Conservation (phyloP, 441 rosid genomes). For the Bocquillonia castaneifolia region DNA sequence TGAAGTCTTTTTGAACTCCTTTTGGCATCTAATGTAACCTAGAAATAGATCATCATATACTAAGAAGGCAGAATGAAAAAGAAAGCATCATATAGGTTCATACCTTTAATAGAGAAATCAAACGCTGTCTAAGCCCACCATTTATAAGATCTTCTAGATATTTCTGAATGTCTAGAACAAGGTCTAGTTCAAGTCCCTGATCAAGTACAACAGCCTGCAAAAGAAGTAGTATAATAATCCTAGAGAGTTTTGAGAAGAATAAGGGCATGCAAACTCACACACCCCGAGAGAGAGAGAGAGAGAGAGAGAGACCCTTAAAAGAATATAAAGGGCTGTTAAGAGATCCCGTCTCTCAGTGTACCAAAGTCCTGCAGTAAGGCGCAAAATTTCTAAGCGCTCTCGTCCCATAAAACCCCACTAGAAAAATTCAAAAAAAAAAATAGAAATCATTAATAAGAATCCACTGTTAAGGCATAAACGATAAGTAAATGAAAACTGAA, state of each 20-base stretch:
- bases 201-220: slow-evolving; percentile 89
- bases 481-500: slow-evolving; percentile 9
- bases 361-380: slow-evolving; percentile 94
- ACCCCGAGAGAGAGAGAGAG: background rate
- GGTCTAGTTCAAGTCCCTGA: slow-evolving; percentile 71
- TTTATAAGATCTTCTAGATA: slow-evolving; percentile 67
- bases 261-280: background rate
- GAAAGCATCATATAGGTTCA: slow-evolving; percentile 16
- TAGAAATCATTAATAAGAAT: slow-evolving; percentile 14
- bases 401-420: slow-evolving; percentile 92
- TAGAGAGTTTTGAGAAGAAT: background rate
- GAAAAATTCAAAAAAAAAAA: slow-evolving; percentile 16
- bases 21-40: background rate
- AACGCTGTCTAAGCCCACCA: slow-evolving; percentile 70
- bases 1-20: background rate
- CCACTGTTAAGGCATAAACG: background rate
- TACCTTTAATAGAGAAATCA: slow-evolving; percentile 81
- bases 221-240: slow-evolving; percentile 5
- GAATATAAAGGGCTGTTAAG: slow-evolving; percentile 66
- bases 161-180: slow-evolving; percentile 68
- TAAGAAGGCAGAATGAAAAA: background rate
- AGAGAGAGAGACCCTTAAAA: slow-evolving; percentile 56
- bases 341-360: slow-evolving; percentile 86
- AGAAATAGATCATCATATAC: background rate
- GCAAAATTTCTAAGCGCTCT: slow-evolving; percentile 67